Evolutionary conservation across 2,329 filamentous ascomycete species (phyloP).

Genomic region (Colletotrichum sublineola): DNA sequence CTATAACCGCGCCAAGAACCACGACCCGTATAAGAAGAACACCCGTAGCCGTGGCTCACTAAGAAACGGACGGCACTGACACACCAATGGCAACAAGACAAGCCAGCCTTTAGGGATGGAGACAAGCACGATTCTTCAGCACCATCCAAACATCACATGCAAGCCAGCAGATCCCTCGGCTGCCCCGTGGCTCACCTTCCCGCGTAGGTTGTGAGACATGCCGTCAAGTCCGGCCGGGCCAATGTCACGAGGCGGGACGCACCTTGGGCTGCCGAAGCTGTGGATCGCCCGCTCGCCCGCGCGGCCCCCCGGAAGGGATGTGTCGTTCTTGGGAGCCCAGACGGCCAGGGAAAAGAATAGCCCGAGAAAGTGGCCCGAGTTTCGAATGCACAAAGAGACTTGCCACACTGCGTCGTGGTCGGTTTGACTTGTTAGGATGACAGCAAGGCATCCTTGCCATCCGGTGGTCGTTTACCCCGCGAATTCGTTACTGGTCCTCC

Average conservation of each 20-base stretch:
- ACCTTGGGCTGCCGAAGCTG: neutral
- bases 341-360: neutral
- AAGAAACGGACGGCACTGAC: neutral
- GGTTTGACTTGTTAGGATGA: constrained; percentile 28
- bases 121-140: neutral
- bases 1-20: neutral
- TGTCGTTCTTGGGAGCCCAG: neutral
- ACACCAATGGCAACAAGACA: neutral
- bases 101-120: neutral
- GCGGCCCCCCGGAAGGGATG: neutral
- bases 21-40: neutral
- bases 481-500: constrained; percentile 19
- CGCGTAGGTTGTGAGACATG: neutral
- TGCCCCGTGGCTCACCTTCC: neutral
- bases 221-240: constrained; percentile 3
- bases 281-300: neutral
- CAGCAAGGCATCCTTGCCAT: constrained; percentile 38
- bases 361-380: constrained; percentile 18
- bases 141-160: neutral
- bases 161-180: neutral
- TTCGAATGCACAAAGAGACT: neutral
- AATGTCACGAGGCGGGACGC: neutral
- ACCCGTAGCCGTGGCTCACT: neutral
- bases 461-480: constrained; percentile 30
- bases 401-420: constrained; percentile 10